Base-by-base conservation (phyloP, 2,329 filamentous ascomycete genomes). In the Nemania serpens region DNA sequence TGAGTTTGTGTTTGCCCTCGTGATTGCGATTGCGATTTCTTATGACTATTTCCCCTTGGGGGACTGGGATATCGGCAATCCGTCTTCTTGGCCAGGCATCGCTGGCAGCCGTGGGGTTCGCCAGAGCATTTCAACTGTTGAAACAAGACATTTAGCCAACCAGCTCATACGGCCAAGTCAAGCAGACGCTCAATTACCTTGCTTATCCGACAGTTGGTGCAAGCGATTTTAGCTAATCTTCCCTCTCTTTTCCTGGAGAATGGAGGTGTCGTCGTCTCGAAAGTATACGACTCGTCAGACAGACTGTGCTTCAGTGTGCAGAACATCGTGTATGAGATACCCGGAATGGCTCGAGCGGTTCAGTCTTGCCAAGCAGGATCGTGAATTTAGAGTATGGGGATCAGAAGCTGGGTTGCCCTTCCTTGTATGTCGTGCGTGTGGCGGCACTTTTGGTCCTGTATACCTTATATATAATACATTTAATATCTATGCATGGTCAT, bases 191-290 rank as follows among this genome's bases (percentile, higher is more conserved):
- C 3, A 54, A 15, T 53, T 64, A 64, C 63, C 63, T 65, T 65
- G 63, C 63, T 65, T 56, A 57, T 65, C 41, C 63, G 63, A 46
- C 63, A 65, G 47, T 64, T 65, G 1, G 61, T 65, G 39, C 63
- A 65, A 3, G 63, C 63, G 13, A 65, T 63, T 29, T 65, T 65
- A 3, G 63, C 63, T 34, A 65, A 54, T 25, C 63, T 61, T 9
- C 63, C 63, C 49, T 65, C 63, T 17, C 63, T 57, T 17, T 64
- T 65, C 36, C 61, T 58, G 13, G 63, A 65, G 42, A 65, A 65
- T 13, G 63, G 63, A 18, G 63, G 63, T 18, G 57, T 58, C 34
- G 63, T 65, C 43, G 63, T 59, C 63, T 65, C 63, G 17, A 65
- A 65, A 6, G 61, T 63, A 46, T 65, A 65, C 33, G 61, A 48